Evolutionary conservation across 805 yeast genomes (phyloP).

Genomic region (Wickerhamomyces bovis): DNA sequence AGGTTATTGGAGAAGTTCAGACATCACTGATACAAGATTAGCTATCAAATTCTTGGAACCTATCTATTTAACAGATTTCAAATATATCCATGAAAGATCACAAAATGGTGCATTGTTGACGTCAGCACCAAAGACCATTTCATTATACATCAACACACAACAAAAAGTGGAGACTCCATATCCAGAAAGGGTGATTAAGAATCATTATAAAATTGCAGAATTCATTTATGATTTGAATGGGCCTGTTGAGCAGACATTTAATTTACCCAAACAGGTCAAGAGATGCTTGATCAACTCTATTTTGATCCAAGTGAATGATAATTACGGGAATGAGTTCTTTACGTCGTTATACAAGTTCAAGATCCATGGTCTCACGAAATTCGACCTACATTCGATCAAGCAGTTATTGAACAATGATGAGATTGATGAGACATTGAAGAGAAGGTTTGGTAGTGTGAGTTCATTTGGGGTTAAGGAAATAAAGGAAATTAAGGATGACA

Average conservation of each 20-base stretch:
- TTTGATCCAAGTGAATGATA: slow-evolving; percentile 26
- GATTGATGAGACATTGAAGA: slow-evolving; percentile 11
- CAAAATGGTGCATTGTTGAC: slow-evolving; percentile 32
- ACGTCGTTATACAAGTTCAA: slow-evolving; percentile 33
- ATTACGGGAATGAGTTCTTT: slow-evolving; percentile 31
- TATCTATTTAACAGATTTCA: slow-evolving; percentile 29
- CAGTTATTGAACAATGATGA: slow-evolving; percentile 11
- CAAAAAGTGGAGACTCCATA: slow-evolving; percentile 3
- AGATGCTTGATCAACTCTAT: slow-evolving; percentile 28
- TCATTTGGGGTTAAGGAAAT: background rate
- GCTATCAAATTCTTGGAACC: slow-evolving; percentile 35
- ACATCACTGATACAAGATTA: slow-evolving; percentile 14
- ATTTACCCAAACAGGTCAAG: slow-evolving; percentile 27
- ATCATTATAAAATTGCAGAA: slow-evolving; percentile 23
- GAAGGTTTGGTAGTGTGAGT: slow-evolving; percentile 1
- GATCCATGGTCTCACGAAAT: slow-evolving; percentile 36
- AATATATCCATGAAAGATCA: slow-evolving; percentile 32
- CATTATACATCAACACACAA: slow-evolving; percentile 19
- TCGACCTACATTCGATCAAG: slow-evolving; percentile 24
- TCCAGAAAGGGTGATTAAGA: slow-evolving; percentile 5
- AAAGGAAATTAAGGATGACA: background rate
- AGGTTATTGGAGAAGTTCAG: slow-evolving; percentile 22
- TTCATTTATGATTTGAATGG: slow-evolving; percentile 22
- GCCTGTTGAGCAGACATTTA: slow-evolving; percentile 23
- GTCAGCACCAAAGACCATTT: slow-evolving; percentile 32